Evolutionary conservation across 2,329 filamentous ascomycete genomes (phyloP).

Genomic region (Camptophora hylomeconis): DNA sequence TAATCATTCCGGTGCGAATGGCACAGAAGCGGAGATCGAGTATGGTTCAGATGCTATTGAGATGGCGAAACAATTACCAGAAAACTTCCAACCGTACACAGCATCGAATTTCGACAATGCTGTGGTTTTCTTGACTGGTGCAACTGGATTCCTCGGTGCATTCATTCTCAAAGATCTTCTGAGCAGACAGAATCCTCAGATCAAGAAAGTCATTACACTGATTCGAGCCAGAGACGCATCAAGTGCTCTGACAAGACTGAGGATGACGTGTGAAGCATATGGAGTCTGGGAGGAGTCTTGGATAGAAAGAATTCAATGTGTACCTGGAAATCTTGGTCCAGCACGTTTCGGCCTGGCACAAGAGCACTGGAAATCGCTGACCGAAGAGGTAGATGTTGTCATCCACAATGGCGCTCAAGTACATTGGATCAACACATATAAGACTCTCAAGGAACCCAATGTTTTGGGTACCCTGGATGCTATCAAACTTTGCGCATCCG

Average conservation of each 20-base stretch:
- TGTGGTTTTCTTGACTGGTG: constrained; percentile 73
- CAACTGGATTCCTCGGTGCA: constrained; percentile 77
- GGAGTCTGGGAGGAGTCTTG: constrained; percentile 65
- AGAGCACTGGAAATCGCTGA: constrained; percentile 51
- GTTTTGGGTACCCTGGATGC: constrained; percentile 69
- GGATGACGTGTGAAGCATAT: constrained; percentile 58
- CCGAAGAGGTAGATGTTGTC: constrained; percentile 55
- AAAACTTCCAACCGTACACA: constrained; percentile 23
- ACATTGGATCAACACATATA: constrained; percentile 73
- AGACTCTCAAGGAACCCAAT: constrained; percentile 58
- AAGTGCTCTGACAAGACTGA: constrained; percentile 51
- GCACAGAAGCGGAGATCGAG: constrained; percentile 26
- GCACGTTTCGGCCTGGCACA: constrained; percentile 60
- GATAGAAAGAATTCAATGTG: constrained; percentile 49
- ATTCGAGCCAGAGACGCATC: constrained; percentile 55
- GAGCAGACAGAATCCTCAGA: constrained; percentile 39
- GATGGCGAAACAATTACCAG: constrained; percentile 36
- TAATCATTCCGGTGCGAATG: no score
- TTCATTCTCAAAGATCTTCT: constrained; percentile 69
- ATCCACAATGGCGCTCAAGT: constrained; percentile 71
- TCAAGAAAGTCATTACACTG: constrained; percentile 55
- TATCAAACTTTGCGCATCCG: constrained; percentile 60
- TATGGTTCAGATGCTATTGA: constrained; percentile 38
- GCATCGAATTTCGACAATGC: constrained; percentile 22
- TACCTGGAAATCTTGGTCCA: constrained; percentile 62